Evolutionary conservation across 2,329 filamentous ascomycete genomes (phyloP).

Genomic region (Fusarium secorum): DNA sequence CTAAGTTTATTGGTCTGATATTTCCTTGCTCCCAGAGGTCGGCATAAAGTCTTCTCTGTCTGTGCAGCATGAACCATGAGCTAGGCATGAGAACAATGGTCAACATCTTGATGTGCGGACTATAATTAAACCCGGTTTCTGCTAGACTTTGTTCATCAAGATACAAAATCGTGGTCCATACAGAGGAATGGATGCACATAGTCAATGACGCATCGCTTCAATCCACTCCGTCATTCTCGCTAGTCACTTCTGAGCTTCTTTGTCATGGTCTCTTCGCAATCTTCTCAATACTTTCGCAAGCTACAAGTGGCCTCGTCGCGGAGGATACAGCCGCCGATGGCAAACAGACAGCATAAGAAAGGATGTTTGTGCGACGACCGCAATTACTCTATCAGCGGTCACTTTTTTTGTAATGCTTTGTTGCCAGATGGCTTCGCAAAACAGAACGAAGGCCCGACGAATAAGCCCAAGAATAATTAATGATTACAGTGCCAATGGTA

Average conservation of each 20-base stretch:
- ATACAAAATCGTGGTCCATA: accelerated
- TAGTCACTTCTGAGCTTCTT: not conserved
- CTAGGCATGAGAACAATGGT: not conserved
- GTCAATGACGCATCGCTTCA: not conserved
- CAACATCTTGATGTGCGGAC: accelerated
- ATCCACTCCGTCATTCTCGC: no score
- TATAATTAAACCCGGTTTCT: accelerated
- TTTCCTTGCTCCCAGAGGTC: no score
- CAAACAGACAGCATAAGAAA: not conserved
- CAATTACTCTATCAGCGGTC: not conserved
- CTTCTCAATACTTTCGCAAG: not conserved
- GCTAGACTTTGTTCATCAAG: no score
- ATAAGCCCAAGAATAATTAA: not conserved
- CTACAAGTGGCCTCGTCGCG: not conserved
- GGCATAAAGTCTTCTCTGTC: not conserved
- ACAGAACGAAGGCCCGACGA: accelerated
- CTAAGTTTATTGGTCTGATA: no score
- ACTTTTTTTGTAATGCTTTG: accelerated
- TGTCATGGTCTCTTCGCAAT: accelerated
- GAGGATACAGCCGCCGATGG: not conserved
- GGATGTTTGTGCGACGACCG: not conserved
- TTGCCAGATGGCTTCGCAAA: not conserved
- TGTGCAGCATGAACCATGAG: not conserved
- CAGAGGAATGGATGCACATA: not conserved
- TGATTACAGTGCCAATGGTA: accelerated